Evolutionary conservation across 768 basidiomycete genomes (phyloP).

Genomic region (Mycena venus): DNA sequence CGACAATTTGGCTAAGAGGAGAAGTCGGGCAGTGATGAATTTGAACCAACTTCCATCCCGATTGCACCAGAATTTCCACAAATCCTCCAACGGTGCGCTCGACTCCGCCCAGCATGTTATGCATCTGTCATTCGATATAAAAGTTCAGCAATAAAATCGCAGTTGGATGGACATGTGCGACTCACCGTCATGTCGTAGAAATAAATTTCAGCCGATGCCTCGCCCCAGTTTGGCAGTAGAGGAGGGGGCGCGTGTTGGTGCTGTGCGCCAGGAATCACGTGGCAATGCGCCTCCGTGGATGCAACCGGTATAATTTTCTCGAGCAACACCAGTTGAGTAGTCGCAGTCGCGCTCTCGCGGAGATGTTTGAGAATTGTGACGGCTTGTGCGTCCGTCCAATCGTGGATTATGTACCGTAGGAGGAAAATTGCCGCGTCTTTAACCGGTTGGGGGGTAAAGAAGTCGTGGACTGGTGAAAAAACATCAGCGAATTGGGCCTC

Average conservation of each 20-base stretch:
- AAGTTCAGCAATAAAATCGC: too few relatives aligned
- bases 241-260: too few relatives aligned
- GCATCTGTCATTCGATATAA: too few relatives aligned
- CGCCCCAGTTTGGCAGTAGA: too few relatives aligned
- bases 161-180: too few relatives aligned
- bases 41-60: not conserved
- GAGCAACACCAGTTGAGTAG: not conserved
- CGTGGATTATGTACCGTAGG: not conserved
- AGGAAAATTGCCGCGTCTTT: not conserved
- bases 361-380: not conserved
- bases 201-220: too few relatives aligned
- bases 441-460: not conserved
- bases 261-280: not conserved
- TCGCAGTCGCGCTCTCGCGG: not conserved
- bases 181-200: too few relatives aligned
- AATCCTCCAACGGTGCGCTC: not conserved
- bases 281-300: not conserved
- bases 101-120: not conserved
- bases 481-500: not conserved
- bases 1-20: too few relatives aligned
- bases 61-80: not conserved
- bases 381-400: not conserved
- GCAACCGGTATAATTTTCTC: not conserved
- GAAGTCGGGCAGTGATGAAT: not conserved
- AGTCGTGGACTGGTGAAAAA: not conserved